Conservation (phyloP, 768 basidiomycete genomes). For the Pleurotus sapidus region DNA sequence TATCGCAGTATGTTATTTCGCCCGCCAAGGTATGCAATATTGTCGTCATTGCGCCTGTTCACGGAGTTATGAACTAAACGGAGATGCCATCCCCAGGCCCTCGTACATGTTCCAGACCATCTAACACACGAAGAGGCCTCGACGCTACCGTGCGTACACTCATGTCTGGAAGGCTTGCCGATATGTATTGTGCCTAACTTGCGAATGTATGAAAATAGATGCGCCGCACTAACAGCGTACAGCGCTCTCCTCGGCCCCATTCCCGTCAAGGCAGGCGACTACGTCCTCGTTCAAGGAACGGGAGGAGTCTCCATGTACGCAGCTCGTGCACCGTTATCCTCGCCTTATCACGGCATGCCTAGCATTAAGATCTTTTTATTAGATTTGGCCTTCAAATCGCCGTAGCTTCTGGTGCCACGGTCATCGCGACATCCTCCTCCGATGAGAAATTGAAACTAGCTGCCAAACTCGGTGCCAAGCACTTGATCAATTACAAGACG, state of each 20-base stretch:
- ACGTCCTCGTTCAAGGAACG: slow-evolving; percentile 54
- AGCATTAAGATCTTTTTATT: neutral
- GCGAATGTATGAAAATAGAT: slow-evolving; percentile 25
- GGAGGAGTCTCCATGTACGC: slow-evolving; percentile 53
- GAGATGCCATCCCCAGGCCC: slow-evolving; percentile 24
- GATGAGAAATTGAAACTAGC: slow-evolving; percentile 58
- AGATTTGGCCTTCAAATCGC: slow-evolving; percentile 62
- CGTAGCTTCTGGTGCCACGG: slow-evolving; percentile 56
- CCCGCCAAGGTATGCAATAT: slow-evolving; percentile 31
- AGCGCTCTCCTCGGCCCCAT: slow-evolving; percentile 48
- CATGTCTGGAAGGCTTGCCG: neutral
- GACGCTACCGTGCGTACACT: slow-evolving; percentile 51
- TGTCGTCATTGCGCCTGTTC: too few relatives aligned
- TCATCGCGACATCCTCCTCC: slow-evolving; percentile 67
- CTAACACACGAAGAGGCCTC: slow-evolving; percentile 63
- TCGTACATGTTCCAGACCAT: slow-evolving; percentile 53
- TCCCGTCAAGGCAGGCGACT: slow-evolving; percentile 57
- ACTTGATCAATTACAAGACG: slow-evolving; percentile 61
- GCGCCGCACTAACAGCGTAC: slow-evolving; percentile 64
- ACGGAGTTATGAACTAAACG: too few relatives aligned
- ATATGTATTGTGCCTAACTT: too few relatives aligned
- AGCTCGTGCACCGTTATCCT: too few relatives aligned
- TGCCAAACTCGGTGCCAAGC: slow-evolving; percentile 49
- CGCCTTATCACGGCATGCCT: too few relatives aligned
- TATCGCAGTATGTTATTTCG: slow-evolving; percentile 52